A percentile compares a stretch with the other conserved stretches of the same genome.
These are phyloP conservation scores for Colletotrichum horii DNA, from an alignment of 2,329 filamentous ascomycete species.

Conservation along the genomic window DNA sequence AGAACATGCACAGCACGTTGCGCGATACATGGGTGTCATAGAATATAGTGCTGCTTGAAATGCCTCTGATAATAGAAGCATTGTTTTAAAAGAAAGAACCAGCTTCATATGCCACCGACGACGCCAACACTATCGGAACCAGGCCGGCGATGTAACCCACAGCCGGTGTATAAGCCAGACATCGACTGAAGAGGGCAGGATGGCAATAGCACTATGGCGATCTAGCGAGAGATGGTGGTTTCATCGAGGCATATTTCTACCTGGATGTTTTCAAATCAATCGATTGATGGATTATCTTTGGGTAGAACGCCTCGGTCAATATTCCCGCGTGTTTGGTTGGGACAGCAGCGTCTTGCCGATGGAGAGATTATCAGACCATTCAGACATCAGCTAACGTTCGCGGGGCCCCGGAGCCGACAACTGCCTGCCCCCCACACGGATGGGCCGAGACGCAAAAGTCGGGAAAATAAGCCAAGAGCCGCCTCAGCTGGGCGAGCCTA, in stretches of 20 bases:
- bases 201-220: not conserved
- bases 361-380: not conserved
- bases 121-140: not conserved
- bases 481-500: not conserved
- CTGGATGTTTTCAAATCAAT: accelerated
- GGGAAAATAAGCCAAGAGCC: not conserved
- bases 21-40: not conserved
- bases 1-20: not conserved
- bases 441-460: not conserved
- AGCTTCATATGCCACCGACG: not conserved
- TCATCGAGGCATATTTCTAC: not conserved
- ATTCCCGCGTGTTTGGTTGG: not conserved
- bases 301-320: accelerated
- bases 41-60: not conserved
- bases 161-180: accelerated
- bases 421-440: not conserved
- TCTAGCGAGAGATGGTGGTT: not conserved
- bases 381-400: not conserved
- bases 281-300: not conserved
- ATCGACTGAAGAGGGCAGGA: accelerated
- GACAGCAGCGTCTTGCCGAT: not conserved
- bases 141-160: not conserved
- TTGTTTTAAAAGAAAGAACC: not conserved
- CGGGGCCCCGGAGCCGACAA: not conserved
- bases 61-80: not conserved